Conservation (phyloP, 768 basidiomycete species). For the Flagelloscypha sp. region DNA sequence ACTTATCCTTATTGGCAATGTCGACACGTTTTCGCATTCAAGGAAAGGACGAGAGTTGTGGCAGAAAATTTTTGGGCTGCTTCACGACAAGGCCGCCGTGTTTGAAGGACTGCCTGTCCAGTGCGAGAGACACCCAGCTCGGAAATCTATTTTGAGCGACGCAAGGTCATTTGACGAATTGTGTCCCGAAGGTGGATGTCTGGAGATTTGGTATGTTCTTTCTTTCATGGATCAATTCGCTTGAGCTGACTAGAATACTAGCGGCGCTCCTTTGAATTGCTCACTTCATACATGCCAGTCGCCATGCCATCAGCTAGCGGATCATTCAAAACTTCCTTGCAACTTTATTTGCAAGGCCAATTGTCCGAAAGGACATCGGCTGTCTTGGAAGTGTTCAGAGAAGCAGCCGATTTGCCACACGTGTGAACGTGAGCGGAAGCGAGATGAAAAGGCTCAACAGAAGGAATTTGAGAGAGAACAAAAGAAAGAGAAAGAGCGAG, state of each 20-base stretch:
- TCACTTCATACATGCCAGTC: conserved; percentile 46
- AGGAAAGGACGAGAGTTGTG: conserved; percentile 46
- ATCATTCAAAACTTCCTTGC: conserved; percentile 50
- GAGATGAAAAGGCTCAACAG: conserved; percentile 26
- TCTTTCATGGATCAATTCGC: neutral
- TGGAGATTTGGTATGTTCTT: conserved; percentile 43
- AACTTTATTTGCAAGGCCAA: conserved; percentile 21
- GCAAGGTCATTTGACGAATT: conserved; percentile 41
- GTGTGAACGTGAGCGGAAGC: conserved; percentile 29
- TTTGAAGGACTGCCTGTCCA: conserved; percentile 52
- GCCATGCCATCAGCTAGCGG: conserved; percentile 50
- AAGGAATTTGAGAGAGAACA: conserved; percentile 28
- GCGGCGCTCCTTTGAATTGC: conserved; percentile 43
- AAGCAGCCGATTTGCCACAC: conserved; percentile 18
- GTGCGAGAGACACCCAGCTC: conserved; percentile 48
- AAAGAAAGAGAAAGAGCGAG: conserved; percentile 27
- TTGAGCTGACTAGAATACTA: conserved; percentile 14
- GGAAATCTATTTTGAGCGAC: conserved; percentile 27
- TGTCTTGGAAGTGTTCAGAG: conserved; percentile 25
- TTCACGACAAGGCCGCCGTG: conserved; percentile 35
- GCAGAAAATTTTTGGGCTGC: conserved; percentile 37
- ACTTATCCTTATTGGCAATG: conserved; percentile 59
- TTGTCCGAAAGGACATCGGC: conserved; percentile 39
- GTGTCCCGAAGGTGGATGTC: conserved; percentile 59
- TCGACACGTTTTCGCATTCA: conserved; percentile 45